Base-by-base conservation (phyloP, 805 yeast genomes). In the Starmerella etchellsii region DNA sequence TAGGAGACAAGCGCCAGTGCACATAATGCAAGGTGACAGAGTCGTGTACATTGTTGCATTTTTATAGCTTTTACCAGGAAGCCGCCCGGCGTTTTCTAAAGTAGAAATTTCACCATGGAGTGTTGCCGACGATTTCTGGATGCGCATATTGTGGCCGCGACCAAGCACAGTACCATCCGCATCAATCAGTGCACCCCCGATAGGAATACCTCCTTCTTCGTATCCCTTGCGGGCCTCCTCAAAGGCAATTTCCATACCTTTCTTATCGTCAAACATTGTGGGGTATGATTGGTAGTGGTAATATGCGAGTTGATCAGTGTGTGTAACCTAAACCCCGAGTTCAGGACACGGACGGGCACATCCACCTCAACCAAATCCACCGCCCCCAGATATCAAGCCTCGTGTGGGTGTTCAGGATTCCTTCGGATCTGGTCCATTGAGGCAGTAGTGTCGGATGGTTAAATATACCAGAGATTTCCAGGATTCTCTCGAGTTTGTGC, bases 91-190 rank as follows among this genome's bases (percentile, higher is more conserved):
- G 48, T 81, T 77, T 55, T 85, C 95, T 44, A 91, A 67, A 8
- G 94, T 76, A 10, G 87, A 71, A 52, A 82, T 91, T 58, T 88
- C 98, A 18, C 95, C 98, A 54, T 88, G 98, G 43, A 88, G 66
- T 15, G 79, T 82, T 15, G 95, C 75, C 11, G 93, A 79, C 16
- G 69, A 66, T 58, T 82, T 81, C 61, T 88, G 97, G 47, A 88
- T 70, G 53, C 98, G 71, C 76, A 74, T 69, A 61, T 88, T 88
- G 61, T 84, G 97, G 13, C 98, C 97, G 36, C 76, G 67, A 22
- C 95, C 95, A 11, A 87, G 66, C 11, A 88, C 71, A 3, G 73
- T 71, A 16, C 96, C 96, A 44, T 81, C 87, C 49, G 71, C 76
- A 39, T 70, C 68, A 34, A 83, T 69, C 39, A 82, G 65, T 29